Evolutionary conservation across 129 eudicot genomes (phyloP).

Genomic region (Chrysanthemum lavandulifolium): DNA sequence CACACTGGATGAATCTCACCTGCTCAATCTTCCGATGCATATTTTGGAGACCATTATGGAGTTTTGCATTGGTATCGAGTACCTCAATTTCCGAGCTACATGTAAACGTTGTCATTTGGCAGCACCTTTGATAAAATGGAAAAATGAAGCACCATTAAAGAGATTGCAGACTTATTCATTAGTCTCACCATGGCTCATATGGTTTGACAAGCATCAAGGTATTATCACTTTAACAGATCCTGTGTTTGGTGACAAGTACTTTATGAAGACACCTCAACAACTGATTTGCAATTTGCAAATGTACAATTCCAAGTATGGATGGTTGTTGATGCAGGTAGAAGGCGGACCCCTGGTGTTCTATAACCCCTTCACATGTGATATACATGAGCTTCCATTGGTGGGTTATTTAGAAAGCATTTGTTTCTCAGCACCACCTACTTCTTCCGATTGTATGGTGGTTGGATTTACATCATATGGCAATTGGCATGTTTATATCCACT

Average conservation of each 20-base stretch:
- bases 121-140: slow-evolving; percentile 5
- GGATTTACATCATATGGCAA: not conserved
- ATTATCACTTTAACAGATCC: slow-evolving; percentile 20
- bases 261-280: not conserved
- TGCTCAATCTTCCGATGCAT: slow-evolving; percentile 9
- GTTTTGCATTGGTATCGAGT: slow-evolving; percentile 6
- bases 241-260: slow-evolving; percentile 3
- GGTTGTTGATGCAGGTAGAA: slow-evolving; percentile 13
- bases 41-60: slow-evolving; percentile 13
- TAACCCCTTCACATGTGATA: slow-evolving; percentile 17
- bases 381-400: not conserved
- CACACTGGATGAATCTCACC: not conserved
- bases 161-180: slow-evolving; percentile 1
- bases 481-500: not conserved
- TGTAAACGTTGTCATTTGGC: slow-evolving; percentile 10
- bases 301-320: slow-evolving; percentile 19
- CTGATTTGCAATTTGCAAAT: not conserved
- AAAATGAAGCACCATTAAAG: not conserved
- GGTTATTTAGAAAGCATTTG: not conserved
- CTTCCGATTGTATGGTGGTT: slow-evolving; percentile 18
- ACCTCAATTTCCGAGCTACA: slow-evolving; percentile 23
- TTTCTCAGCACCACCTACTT: slow-evolving; percentile 21
- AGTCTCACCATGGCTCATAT: slow-evolving; percentile 23
- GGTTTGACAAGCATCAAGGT: not conserved
- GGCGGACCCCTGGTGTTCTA: not conserved